Evolutionary conservation across 2,329 filamentous ascomycete genomes (phyloP).

Genomic region (Capronia americana): DNA sequence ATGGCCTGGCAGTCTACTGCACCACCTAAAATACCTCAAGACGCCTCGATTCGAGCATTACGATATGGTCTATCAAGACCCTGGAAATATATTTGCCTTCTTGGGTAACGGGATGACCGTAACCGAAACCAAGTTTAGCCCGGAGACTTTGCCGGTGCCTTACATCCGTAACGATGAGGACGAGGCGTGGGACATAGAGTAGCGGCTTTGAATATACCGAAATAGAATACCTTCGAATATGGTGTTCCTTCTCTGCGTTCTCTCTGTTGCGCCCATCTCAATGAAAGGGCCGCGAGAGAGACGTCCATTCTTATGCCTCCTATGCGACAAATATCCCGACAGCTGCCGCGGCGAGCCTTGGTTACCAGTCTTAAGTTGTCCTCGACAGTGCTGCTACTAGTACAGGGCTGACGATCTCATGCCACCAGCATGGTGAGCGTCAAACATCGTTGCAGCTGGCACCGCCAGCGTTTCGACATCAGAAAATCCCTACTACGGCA

Average conservation of each 20-base stretch:
- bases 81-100: slow-evolving; percentile 50
- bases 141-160: slow-evolving; percentile 4
- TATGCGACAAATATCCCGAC: neutral
- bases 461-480: too few relatives aligned
- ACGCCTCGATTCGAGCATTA: slow-evolving; percentile 51
- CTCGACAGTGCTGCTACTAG: too few relatives aligned
- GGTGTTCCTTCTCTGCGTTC: too few relatives aligned
- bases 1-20: neutral
- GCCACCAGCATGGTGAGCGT: too few relatives aligned
- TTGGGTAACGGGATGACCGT: slow-evolving; percentile 53
- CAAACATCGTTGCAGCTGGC: too few relatives aligned
- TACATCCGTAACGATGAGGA: slow-evolving; percentile 12
- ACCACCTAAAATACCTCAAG: slow-evolving; percentile 40
- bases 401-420: too few relatives aligned
- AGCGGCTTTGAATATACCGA: neutral
- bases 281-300: neutral
- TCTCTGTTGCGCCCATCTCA: too few relatives aligned
- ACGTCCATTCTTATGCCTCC: neutral
- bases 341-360: neutral
- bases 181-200: slow-evolving; percentile 13
- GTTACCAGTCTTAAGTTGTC: neutral
- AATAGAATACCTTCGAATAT: too few relatives aligned
- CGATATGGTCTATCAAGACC: slow-evolving; percentile 47
- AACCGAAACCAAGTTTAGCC: slow-evolving; percentile 5
- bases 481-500: too few relatives aligned